Evolutionary conservation across 371 early-diverging fungal species (phyloP), one percentile per base, ranked within the genome.

Genomic region (Sporodiniella umbellata): DNA sequence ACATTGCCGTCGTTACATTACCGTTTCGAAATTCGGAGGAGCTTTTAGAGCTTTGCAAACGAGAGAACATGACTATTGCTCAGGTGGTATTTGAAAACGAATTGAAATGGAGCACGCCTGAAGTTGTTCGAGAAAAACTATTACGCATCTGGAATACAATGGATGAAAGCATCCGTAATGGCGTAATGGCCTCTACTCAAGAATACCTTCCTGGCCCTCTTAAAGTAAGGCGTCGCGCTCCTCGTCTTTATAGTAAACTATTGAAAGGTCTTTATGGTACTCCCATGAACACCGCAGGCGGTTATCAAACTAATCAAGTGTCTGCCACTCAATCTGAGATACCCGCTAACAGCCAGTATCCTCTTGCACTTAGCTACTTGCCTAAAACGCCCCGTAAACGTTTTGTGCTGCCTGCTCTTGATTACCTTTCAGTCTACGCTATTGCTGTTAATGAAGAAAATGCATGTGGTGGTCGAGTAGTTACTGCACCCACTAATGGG

Each of bases 391-490:
- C 66, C 23, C 62, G 63, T 17, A 77, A 77, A 60, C 61, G 65
- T 23, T 71, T 73, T 54, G 67, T 77, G 18, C 59, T 77, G 30
- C 78, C 78, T 31, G 94, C 93, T 10, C 72, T 96, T n/a, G 97
- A 96, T 64, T 95, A 93, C 61, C 78, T 96, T 6, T 93, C 93
- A 1, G 87, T 94, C 1, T 96, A 94, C 51, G 97, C 97, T 26
- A 90, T 96, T 61, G 95, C 97, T 10, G 97, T 96, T 21, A 96
- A 96, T 55, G 97, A 96, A 72, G 96, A 96, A 68, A 95, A 96
- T 69, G 95, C 96, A 0, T 91, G 92, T 25, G 97, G 97, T 50
- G 94, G 92, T 21, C 86, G 94, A 31, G 93, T 95, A 1, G 95
- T 94, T 0, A 94, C 95, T 2, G 93, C 94, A 0, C 95, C 95